Conservation (phyloP, 1,139 yeast genomes). For the Candida anutae region DNA sequence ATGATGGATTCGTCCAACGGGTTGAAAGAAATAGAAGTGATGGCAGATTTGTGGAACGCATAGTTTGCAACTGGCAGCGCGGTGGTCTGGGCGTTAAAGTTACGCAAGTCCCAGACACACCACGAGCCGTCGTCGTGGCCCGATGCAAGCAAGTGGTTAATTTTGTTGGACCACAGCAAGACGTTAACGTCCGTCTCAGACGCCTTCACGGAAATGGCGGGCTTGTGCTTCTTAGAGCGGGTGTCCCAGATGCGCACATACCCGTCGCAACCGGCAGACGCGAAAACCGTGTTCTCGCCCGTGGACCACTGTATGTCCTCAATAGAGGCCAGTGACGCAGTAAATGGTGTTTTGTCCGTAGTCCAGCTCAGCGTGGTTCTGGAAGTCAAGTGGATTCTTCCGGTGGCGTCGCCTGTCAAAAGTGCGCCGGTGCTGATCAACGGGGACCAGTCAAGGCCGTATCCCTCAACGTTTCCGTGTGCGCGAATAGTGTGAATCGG, state of each 20-base stretch:
- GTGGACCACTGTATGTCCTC: slow-evolving; percentile 98
- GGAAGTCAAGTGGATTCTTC: slow-evolving; percentile 70
- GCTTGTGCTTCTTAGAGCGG: slow-evolving; percentile 83
- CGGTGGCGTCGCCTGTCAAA: slow-evolving; percentile 83
- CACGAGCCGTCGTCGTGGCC: slow-evolving; percentile 98
- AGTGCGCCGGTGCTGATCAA: slow-evolving; percentile 70
- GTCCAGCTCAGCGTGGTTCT: slow-evolving; percentile 74
- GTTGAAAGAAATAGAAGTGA: slow-evolving; percentile 89
- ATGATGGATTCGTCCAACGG: slow-evolving; percentile 93
- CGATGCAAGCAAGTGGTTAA: slow-evolving; percentile 79
- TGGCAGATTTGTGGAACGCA: slow-evolving; percentile 88
- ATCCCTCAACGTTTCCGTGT: slow-evolving; percentile 97
- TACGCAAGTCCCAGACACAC: slow-evolving; percentile 98
- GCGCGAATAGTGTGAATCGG: slow-evolving; percentile 78
- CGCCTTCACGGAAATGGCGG: slow-evolving; percentile 81
- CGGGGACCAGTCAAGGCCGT: slow-evolving; percentile 97
- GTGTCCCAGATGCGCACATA: slow-evolving; percentile 94
- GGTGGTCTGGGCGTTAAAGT: slow-evolving; percentile 51
- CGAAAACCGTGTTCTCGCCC: slow-evolving; percentile 86
- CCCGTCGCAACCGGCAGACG: slow-evolving; percentile 91
- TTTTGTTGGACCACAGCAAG: slow-evolving; percentile 89
- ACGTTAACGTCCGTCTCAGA: slow-evolving; percentile 88
- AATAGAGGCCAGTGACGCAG: slow-evolving; percentile 64
- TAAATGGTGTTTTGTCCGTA: slow-evolving; percentile 79
- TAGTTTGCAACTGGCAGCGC: slow-evolving; percentile 86